phyloP scores from a whole-genome alignment of 768 basidiomycete genomes.

The Thelephora aurantiotincta region DNA sequence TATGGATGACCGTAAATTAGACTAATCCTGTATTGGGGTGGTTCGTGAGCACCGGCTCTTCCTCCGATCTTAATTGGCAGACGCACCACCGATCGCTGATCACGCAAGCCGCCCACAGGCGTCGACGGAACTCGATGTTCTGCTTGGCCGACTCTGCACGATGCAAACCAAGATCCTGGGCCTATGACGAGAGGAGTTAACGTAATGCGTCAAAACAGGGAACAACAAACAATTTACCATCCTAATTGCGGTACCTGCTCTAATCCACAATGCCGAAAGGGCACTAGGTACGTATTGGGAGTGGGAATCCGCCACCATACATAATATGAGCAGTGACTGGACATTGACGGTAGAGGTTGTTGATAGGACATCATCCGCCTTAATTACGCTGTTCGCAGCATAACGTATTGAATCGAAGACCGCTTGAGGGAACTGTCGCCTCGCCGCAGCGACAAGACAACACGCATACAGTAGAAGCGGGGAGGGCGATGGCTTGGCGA shows the following conservation, averaged over 20 bases:
- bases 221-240: slow-evolving; percentile 45
- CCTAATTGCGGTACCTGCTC: slow-evolving; percentile 79
- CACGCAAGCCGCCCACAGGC: slow-evolving; percentile 91
- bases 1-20: slow-evolving; percentile 86
- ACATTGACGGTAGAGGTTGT: slow-evolving; percentile 79
- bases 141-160: slow-evolving; percentile 79
- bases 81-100: slow-evolving; percentile 83
- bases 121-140: slow-evolving; percentile 72
- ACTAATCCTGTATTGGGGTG: slow-evolving; percentile 45
- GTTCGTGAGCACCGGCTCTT: neutral
- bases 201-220: slow-evolving; percentile 1
- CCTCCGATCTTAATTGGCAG: neutral
- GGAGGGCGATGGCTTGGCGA: slow-evolving; percentile 57
- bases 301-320: slow-evolving; percentile 84
- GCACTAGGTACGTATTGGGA: slow-evolving; percentile 80
- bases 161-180: slow-evolving; percentile 93
- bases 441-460: slow-evolving; percentile 82
- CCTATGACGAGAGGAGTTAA: slow-evolving; percentile 31
- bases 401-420: slow-evolving; percentile 87
- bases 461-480: slow-evolving; percentile 86
- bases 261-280: slow-evolving; percentile 74
- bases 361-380: slow-evolving; percentile 82
- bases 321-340: slow-evolving; percentile 73
- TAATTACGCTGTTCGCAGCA: slow-evolving; percentile 76
- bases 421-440: slow-evolving; percentile 67